Evolutionary conservation across 176 grass and related monocot species (phyloP).

Genomic region (Carex scoparia): DNA sequence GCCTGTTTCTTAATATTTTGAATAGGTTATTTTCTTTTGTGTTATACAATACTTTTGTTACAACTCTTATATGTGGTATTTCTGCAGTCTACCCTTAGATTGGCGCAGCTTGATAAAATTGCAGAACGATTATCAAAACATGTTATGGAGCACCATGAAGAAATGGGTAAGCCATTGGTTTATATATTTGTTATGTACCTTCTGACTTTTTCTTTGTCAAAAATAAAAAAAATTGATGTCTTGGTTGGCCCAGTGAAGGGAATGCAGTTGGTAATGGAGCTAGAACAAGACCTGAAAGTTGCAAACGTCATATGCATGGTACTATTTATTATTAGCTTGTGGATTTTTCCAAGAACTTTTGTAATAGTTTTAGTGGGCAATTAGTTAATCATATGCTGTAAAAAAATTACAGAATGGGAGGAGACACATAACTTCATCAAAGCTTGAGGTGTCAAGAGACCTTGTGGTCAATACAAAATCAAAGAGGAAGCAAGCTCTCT

Average conservation of each 20-base stretch:
- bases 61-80: constrained; percentile 25
- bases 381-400: constrained; percentile 23
- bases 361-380: background rate
- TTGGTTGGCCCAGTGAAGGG: constrained; percentile 88
- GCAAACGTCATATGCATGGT: constrained; percentile 96
- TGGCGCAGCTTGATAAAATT: constrained; percentile 94
- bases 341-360: constrained; percentile 22
- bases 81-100: constrained; percentile 78
- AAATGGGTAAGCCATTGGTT: constrained; percentile 77
- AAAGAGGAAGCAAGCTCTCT: constrained; percentile 92
- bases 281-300: constrained; percentile 96
- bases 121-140: constrained; percentile 75
- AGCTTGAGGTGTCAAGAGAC: constrained; percentile 91
- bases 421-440: constrained; percentile 78
- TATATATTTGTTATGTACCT: background rate
- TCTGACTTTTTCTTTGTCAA: background rate
- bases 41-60: background rate
- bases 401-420: constrained; percentile 75
- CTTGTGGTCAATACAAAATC: constrained; percentile 98
- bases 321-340: constrained; percentile 23
- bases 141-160: constrained; percentile 96
- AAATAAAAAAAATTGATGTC: background rate
- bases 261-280: constrained; percentile 96
- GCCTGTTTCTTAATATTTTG: background rate
- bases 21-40: background rate